Conservation (phyloP, 441 rosid species). For the Eutrema salsugineum region DNA sequence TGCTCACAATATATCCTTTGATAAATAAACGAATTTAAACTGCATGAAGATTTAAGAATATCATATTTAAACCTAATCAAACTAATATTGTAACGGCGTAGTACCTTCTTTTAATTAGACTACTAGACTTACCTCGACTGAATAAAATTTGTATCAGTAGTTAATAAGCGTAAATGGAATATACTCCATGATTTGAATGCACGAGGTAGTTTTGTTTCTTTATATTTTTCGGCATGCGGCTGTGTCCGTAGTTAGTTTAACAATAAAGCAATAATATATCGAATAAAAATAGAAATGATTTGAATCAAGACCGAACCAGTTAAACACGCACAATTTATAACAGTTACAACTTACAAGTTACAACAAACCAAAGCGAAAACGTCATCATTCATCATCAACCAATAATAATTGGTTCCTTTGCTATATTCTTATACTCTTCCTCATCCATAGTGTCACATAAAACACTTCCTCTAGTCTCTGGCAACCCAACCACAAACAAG, state of each 20-base stretch:
- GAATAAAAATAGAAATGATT: background rate
- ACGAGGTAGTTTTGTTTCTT: no score
- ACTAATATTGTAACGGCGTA: no score
- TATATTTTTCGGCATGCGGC: no score
- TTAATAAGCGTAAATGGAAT: no score
- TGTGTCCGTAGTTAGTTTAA: no score
- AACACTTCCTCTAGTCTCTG: constrained; percentile 53
- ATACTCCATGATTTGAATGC: no score
- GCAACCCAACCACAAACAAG: constrained; percentile 44
- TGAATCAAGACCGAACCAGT: background rate
- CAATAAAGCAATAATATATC: no score
- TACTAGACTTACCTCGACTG: no score
- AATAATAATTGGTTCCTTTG: background rate
- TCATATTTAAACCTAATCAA: background rate
- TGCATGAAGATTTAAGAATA: no score
- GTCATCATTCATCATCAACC: background rate
- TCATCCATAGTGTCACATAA: constrained; percentile 67
- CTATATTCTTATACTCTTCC: constrained; percentile 44
- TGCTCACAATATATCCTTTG: background rate
- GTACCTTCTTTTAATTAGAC: no score
- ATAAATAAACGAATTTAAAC: background rate
- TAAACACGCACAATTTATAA: background rate
- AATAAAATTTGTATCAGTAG: no score
- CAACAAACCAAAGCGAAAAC: constrained; percentile 1
- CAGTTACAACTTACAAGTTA: background rate